Percentiles rank a stretch among this genome's conserved stretches.
These are phyloP conservation scores for Candida neerlandica DNA, from an alignment of 1,139 yeast species.

Conservation along the genomic window DNA sequence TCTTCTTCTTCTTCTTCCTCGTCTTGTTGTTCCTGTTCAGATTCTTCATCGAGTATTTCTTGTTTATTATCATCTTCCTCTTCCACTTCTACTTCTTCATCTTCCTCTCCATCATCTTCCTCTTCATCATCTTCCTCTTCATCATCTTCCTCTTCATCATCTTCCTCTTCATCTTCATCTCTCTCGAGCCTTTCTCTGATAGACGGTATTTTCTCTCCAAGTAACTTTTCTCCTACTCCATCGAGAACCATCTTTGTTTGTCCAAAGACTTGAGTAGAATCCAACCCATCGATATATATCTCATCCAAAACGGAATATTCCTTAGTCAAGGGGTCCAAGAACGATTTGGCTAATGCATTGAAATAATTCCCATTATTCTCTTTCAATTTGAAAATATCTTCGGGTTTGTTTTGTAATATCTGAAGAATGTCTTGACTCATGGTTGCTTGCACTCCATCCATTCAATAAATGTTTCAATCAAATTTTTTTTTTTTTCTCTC, in stretches of 20 bases:
- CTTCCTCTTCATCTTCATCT: conserved; percentile 15
- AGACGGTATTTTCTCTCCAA: conserved; percentile 26
- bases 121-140: conserved; percentile 4
- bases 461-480: conserved; percentile 1
- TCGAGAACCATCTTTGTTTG: conserved; percentile 79
- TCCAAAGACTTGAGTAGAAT: conserved; percentile 91
- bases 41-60: conserved; percentile 10
- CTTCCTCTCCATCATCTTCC: conserved; percentile 21
- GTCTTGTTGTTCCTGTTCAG: conserved; percentile 13
- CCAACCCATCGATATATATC: conserved; percentile 81
- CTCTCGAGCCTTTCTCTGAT: conserved; percentile 13
- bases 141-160: conserved; percentile 14
- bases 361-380: conserved; percentile 22
- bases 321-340: conserved; percentile 67
- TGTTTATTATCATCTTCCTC: conserved; percentile 22
- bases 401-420: conserved; percentile 25
- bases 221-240: conserved; percentile 37
- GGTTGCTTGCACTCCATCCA: background rate
- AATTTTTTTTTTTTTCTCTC: conserved; percentile 4
- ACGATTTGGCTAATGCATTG: conserved; percentile 48
- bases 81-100: conserved; percentile 21
- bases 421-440: conserved; percentile 21
- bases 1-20: conserved; percentile 6
- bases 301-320: conserved; percentile 76
- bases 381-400: conserved; percentile 28